Conservation (phyloP, 1,139 yeast species). For the Candida sanyaensis region DNA sequence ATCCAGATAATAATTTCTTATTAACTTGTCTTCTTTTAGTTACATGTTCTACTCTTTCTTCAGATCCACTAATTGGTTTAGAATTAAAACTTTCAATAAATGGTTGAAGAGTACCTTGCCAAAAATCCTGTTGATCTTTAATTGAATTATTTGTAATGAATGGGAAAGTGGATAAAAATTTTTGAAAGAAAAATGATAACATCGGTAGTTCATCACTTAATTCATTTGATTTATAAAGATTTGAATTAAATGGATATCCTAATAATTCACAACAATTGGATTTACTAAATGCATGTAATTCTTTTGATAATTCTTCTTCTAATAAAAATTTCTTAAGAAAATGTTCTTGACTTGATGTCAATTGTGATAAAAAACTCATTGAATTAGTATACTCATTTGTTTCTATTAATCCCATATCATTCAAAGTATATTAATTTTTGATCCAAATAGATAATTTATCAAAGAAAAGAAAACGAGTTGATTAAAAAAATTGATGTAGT, state of each 20-base stretch:
- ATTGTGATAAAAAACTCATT: not conserved
- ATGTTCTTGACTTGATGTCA: slow-evolving; percentile 64
- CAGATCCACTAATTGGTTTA: slow-evolving; percentile 64
- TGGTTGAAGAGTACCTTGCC: slow-evolving; percentile 78
- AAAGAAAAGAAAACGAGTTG: no score
- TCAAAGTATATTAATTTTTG: no score
- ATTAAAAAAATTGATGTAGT: no score
- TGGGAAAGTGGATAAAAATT: slow-evolving; percentile 71
- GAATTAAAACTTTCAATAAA: slow-evolving; percentile 76
- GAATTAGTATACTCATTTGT: not conserved
- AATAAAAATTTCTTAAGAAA: slow-evolving; percentile 80
- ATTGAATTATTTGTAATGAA: slow-evolving; percentile 53
- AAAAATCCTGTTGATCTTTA: slow-evolving; percentile 58
- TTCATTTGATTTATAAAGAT: slow-evolving; percentile 12
- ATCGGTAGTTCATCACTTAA: slow-evolving; percentile 55
- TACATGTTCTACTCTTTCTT: slow-evolving; percentile 69
- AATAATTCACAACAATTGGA: slow-evolving; percentile 61
- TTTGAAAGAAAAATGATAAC: slow-evolving; percentile 61
- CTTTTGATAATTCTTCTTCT: slow-evolving; percentile 59
- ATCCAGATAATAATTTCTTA: slow-evolving; percentile 57
- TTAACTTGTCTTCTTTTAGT: slow-evolving; percentile 72
- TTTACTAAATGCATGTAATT: slow-evolving; percentile 58
- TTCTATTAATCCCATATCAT: not conserved
- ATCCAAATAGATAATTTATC: no score
- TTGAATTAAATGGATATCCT: slow-evolving; percentile 67